Base-by-base conservation (phyloP, 352 stramenopile species). In the Phytophthora palmivora region DNA sequence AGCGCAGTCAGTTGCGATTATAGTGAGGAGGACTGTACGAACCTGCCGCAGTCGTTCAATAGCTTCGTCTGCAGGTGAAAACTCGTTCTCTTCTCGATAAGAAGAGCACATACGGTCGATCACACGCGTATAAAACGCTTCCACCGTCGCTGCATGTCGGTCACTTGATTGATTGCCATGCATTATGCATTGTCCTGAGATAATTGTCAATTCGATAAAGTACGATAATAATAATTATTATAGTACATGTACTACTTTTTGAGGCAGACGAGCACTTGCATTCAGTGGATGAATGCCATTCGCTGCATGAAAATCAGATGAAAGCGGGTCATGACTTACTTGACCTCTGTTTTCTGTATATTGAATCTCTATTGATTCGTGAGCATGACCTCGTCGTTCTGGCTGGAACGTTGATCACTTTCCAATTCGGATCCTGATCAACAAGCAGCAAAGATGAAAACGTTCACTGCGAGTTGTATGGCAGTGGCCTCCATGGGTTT, bases 91-190 rank as follows among this genome's bases (percentile, higher is more conserved):
- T 49, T 81, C 42, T n/a, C 43, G 53, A 38, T 87, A 87, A 7
- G 63, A 62, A 39, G 56, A 49, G 45, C 79, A 89, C 39, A 89
- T 79, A 39, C 82, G 79, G n/a, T 61, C 57, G 39, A 91, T 84
- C 14, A 89, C 74, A 36, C 79, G 79, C 49, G 71, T 48, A 54
- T 91, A 91, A 51, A 91, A 84, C 21, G 67, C 77, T 28, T 73
- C 67, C 7, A 89, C 28, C 14, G 44, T 64, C 45, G 69, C 71
- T 15, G 71, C 50, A 7, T 62, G 28, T 15, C 18, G 33, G 34
- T 60, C 41, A 9, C 34, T 43, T 19, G 15, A n/a, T n/a, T n/a
- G n/a, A n/a, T n/a, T 34, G 30, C 11, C 30, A 12, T 34, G 30
- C 30, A 34, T 34, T 19, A 9, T 19, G 11, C 43, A 52, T 42